These are phyloP conservation scores for Teratosphaeriaceae sp. DNA, from an alignment of 2,329 filamentous ascomycete species.

Conservation along the genomic window DNA sequence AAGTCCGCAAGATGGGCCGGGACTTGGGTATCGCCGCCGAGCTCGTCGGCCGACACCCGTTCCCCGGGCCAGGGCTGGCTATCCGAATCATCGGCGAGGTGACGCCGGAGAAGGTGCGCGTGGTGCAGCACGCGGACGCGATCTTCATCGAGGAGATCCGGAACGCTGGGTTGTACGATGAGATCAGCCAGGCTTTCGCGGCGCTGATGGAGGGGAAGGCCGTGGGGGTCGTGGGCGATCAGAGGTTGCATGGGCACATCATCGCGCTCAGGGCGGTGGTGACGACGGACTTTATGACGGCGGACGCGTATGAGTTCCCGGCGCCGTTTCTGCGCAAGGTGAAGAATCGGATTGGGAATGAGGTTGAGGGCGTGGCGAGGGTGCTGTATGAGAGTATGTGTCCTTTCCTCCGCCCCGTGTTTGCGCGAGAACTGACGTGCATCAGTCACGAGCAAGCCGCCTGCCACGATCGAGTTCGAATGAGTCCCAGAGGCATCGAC, in stretches of 20 bases:
- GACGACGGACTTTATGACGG: conserved; percentile 68
- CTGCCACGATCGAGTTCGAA: conserved; percentile 69
- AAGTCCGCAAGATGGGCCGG: conserved; percentile 64
- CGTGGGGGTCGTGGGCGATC: conserved; percentile 64
- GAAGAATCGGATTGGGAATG: conserved; percentile 63
- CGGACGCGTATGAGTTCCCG: conserved; percentile 61
- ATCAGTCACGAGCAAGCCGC: conserved; percentile 59
- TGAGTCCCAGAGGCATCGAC: too few species aligned
- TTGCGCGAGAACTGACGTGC: too few species aligned
- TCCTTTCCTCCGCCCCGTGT: too few species aligned
- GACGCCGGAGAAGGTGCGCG: conserved; percentile 69
- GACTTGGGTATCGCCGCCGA: conserved; percentile 64
- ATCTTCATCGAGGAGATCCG: conserved; percentile 75
- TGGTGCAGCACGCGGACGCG: conserved; percentile 68
- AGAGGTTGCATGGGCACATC: conserved; percentile 58
- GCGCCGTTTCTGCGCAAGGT: conserved; percentile 59
- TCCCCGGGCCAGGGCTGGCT: conserved; percentile 68
- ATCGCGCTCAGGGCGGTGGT: conserved; percentile 57
- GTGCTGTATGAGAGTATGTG: conserved; percentile 62
- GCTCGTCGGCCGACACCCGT: conserved; percentile 73
- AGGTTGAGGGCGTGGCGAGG: conserved; percentile 64
- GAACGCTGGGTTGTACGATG: conserved; percentile 63
- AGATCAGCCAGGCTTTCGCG: conserved; percentile 65
- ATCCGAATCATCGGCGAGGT: conserved; percentile 81
- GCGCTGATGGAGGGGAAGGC: conserved; percentile 60